Evolutionary conservation across 73 alveolate genomes (phyloP).

Genomic region (Paramecium pentaurelia): DNA sequence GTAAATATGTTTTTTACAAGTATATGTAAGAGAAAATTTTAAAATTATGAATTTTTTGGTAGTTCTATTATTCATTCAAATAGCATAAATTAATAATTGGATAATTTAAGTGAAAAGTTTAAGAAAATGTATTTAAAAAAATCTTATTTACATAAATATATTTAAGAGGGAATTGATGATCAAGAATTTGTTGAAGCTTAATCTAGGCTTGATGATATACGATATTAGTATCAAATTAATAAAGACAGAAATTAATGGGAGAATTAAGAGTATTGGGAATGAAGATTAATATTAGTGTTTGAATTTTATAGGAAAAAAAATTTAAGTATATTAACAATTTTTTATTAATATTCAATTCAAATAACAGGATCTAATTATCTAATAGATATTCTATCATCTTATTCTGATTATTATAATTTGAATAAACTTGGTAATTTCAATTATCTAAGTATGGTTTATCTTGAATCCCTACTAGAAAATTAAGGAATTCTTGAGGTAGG

Average conservation of each 20-base stretch:
- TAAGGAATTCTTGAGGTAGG: neutral
- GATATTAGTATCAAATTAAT: neutral
- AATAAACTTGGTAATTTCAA: neutral
- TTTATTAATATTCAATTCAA: neutral
- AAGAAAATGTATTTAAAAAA: neutral
- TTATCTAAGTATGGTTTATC: neutral
- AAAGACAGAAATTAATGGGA: neutral
- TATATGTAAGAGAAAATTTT: neutral
- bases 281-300: neutral
- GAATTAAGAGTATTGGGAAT: neutral
- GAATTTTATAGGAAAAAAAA: neutral
- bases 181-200: neutral
- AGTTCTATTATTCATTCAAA: neutral
- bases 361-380: neutral
- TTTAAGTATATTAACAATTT: neutral
- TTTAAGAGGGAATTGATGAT: neutral
- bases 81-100: neutral
- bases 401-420: neutral
- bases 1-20: neutral
- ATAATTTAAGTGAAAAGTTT: neutral
- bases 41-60: neutral
- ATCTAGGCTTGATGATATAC: neutral
- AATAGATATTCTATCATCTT: neutral
- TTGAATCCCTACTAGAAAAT: conserved; percentile 12
- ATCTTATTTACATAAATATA: neutral